A percentile compares a stretch with the other conserved stretches of the same genome.
These are phyloP conservation scores for Lentinus brumalis DNA, from an alignment of 768 basidiomycete genomes.

Conservation along the genomic window DNA sequence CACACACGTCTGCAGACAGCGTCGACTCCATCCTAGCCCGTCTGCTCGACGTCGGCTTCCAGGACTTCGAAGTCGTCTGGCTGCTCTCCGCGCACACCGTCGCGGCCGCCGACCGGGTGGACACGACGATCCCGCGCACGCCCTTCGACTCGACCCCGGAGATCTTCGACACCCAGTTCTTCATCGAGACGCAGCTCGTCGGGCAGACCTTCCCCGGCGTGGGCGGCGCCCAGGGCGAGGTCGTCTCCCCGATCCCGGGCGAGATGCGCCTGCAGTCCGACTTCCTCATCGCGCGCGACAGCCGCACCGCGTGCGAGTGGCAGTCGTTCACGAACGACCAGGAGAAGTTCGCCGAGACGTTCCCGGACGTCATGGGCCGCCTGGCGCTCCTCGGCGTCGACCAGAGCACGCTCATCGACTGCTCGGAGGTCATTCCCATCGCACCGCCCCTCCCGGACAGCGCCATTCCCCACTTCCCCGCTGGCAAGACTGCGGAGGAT, in stretches of 20 bases:
- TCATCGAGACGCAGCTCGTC: constrained; percentile 8
- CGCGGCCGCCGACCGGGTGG: constrained; percentile 24
- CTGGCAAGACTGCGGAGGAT: not conserved
- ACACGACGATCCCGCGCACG: constrained; percentile 21
- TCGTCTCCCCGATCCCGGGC: constrained; percentile 29
- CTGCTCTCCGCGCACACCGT: constrained; percentile 19
- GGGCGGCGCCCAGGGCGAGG: constrained; percentile 27
- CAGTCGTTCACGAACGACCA: constrained; percentile 23
- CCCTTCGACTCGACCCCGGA: constrained; percentile 29
- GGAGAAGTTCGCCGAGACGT: not conserved
- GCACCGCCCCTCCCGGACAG: not conserved
- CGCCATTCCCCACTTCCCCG: not conserved
- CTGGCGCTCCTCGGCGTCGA: not conserved
- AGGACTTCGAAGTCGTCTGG: constrained; percentile 16
- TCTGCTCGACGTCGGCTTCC: constrained; percentile 16
- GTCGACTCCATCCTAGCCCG: constrained; percentile 21
- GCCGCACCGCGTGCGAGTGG: constrained; percentile 35
- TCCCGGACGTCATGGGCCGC: too few relatives aligned
- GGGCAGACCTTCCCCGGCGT: constrained; percentile 10
- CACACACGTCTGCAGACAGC: not conserved
- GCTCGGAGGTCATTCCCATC: constrained; percentile 1
- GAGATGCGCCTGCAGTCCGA: constrained; percentile 37
- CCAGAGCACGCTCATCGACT: not conserved
- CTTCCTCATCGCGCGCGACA: constrained; percentile 30
- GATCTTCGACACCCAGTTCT: constrained; percentile 28